Conservation (phyloP, 73 alveolate genomes). For the Tetrahymena thermophila region DNA sequence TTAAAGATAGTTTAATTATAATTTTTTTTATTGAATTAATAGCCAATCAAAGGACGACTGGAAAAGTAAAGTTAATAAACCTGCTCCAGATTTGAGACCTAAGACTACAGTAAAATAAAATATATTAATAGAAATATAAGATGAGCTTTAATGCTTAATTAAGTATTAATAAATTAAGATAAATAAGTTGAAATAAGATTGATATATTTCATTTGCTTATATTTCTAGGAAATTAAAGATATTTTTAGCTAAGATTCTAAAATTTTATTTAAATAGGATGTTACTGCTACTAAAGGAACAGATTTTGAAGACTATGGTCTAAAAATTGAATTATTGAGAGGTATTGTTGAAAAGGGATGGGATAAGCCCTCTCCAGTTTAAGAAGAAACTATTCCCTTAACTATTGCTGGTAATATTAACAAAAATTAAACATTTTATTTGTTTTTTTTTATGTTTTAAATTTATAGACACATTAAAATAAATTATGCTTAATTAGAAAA, state of each 20-base stretch:
- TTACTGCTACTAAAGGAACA: slow-evolving; percentile 79
- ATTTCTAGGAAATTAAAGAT: not conserved
- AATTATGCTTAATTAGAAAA: too few relatives aligned
- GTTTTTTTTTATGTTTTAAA: not conserved
- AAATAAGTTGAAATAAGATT: not conserved
- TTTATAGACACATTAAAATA: not conserved
- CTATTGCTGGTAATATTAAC: slow-evolving; percentile 45
- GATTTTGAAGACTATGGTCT: slow-evolving; percentile 82
- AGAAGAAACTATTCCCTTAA: slow-evolving; percentile 70
- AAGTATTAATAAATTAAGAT: too few relatives aligned
- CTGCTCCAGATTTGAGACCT: not conserved
- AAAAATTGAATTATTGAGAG: slow-evolving; percentile 51
- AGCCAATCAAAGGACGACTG: not conserved
- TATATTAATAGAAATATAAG: not conserved
- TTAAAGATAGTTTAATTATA: not conserved
- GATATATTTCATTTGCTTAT: not conserved
- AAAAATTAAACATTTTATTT: not conserved
- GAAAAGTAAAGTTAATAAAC: not conserved
- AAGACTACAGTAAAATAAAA: not conserved
- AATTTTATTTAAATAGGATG: slow-evolving; percentile 46
- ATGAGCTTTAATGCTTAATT: not conserved
- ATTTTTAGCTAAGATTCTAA: not conserved
- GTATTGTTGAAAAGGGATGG: slow-evolving; percentile 55
- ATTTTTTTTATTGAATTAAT: not conserved
- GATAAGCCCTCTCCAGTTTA: slow-evolving; percentile 70